Evolutionary conservation across 176 grass and related monocot species (phyloP).

Genomic region (Zizania latifolia): DNA sequence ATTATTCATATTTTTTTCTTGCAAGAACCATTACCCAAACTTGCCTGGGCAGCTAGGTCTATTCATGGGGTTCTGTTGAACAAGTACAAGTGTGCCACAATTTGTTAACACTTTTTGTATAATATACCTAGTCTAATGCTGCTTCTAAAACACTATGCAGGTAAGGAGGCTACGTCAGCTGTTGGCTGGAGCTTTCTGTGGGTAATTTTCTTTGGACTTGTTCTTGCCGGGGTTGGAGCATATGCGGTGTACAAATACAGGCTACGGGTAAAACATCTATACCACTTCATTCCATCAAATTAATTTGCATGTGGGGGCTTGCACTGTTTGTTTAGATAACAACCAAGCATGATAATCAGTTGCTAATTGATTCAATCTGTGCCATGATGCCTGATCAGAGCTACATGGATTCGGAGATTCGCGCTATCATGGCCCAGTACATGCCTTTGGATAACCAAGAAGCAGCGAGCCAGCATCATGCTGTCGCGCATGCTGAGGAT

Average conservation of each 20-base stretch:
- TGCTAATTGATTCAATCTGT: conserved; percentile 19
- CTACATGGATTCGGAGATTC: conserved; percentile 98
- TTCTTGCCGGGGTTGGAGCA: conserved; percentile 72
- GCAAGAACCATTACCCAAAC: no score
- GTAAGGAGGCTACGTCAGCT: conserved; percentile 46
- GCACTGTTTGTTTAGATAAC: no score
- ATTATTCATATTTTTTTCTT: background rate
- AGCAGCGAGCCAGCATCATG: conserved; percentile 47
- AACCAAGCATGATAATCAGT: no score
- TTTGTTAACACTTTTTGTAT: background rate
- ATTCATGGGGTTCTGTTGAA: background rate
- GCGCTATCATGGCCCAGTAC: conserved; percentile 91
- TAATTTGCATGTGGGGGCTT: conserved; percentile 1
- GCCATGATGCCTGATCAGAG: conserved; percentile 41
- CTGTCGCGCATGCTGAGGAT: conserved; percentile 60
- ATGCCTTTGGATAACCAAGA: conserved; percentile 93
- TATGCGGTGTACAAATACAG: conserved; percentile 95
- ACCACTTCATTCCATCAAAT: conserved; percentile 2
- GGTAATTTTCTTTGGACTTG: conserved; percentile 79
- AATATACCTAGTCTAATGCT: background rate
- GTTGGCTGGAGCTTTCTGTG: conserved; percentile 83
- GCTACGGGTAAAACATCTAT: conserved; percentile 63
- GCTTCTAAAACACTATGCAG: conserved; percentile 29
- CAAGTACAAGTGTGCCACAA: background rate
- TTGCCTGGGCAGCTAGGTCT: no score